These are phyloP conservation scores for Venturia nashicola DNA, from an alignment of 2,329 filamentous ascomycete genomes.

Conservation along the genomic window DNA sequence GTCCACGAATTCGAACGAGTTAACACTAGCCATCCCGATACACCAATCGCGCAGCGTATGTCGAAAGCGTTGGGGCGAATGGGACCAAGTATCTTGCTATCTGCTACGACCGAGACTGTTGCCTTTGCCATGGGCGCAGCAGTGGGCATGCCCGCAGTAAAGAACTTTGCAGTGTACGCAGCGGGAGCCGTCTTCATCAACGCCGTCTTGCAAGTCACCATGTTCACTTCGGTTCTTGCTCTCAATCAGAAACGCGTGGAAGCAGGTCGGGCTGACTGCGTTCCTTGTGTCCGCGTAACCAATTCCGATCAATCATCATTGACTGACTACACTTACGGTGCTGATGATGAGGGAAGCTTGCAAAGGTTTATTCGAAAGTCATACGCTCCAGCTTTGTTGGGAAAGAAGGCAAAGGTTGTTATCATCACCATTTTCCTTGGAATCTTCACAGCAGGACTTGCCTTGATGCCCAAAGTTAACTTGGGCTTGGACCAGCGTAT, in stretches of 20 bases:
- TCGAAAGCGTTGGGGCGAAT: constrained; percentile 86
- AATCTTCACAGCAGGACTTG: constrained; percentile 72
- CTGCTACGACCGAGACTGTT: constrained; percentile 85
- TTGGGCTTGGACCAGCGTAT: constrained; percentile 90
- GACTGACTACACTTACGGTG: constrained; percentile 39
- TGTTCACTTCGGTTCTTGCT: constrained; percentile 86
- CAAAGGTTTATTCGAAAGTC: constrained; percentile 82
- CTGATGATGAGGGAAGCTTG: constrained; percentile 70
- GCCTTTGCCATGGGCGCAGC: constrained; percentile 88
- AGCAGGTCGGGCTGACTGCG: constrained; percentile 76
- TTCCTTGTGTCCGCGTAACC: constrained; percentile 77
- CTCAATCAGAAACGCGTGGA: constrained; percentile 89
- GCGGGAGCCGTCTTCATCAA: constrained; percentile 96
- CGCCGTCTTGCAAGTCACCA: constrained; percentile 88
- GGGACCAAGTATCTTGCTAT: constrained; percentile 91
- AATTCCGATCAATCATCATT: constrained; percentile 41
- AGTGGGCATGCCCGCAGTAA: constrained; percentile 94
- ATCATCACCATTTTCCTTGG: constrained; percentile 77
- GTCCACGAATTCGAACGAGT: constrained; percentile 96
- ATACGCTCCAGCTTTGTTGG: constrained; percentile 73
- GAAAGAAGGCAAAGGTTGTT: constrained; percentile 64
- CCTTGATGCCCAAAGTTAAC: constrained; percentile 70
- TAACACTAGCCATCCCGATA: constrained; percentile 82
- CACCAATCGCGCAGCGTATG: constrained; percentile 73
- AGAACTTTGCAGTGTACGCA: constrained; percentile 94